Percentiles rank a stretch among this genome's conserved stretches.
Evolutionary conservation across 441 rosid species (phyloP).

Genomic region (Corymbia calophylla): DNA sequence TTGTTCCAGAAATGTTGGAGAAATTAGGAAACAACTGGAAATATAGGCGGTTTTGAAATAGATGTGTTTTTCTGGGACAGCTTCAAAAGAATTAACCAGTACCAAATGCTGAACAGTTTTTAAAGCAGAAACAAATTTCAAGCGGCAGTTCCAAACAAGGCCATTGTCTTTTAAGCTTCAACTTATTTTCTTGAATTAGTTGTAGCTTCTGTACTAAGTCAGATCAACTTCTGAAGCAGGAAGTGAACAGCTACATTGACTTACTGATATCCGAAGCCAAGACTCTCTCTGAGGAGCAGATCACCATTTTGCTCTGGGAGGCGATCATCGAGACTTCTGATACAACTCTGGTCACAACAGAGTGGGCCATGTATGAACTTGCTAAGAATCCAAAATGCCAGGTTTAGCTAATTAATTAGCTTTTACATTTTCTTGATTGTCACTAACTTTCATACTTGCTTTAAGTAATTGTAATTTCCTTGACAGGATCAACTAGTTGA

Average conservation of each 20-base stretch:
- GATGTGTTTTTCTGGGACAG: not conserved
- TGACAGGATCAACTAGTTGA: slow-evolving; percentile 39
- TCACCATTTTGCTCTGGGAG: slow-evolving; percentile 71
- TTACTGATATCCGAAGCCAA: slow-evolving; percentile 51
- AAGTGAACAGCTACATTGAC: slow-evolving; percentile 42
- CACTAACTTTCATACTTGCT: not conserved
- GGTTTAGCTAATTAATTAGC: slow-evolving; percentile 20
- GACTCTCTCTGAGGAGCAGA: slow-evolving; percentile 57
- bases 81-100: not conserved
- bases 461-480: not conserved
- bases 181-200: not conserved
- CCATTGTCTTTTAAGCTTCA: not conserved
- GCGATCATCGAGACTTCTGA: slow-evolving; percentile 66
- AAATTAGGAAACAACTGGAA: not conserved
- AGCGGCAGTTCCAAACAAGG: not conserved
- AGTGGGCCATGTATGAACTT: slow-evolving; percentile 86
- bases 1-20: not conserved
- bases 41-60: not conserved
- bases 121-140: not conserved
- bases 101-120: not conserved
- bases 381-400: slow-evolving; percentile 52
- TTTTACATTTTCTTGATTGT: not conserved
- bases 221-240: slow-evolving; percentile 25
- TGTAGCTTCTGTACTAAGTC: not conserved
- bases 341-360: slow-evolving; percentile 70